Evolutionary conservation across 495 filamentous ascomycete genomes (phyloP), one percentile per base, ranked within the genome.

Genomic region (Lindgomyces ingoldianus): DNA sequence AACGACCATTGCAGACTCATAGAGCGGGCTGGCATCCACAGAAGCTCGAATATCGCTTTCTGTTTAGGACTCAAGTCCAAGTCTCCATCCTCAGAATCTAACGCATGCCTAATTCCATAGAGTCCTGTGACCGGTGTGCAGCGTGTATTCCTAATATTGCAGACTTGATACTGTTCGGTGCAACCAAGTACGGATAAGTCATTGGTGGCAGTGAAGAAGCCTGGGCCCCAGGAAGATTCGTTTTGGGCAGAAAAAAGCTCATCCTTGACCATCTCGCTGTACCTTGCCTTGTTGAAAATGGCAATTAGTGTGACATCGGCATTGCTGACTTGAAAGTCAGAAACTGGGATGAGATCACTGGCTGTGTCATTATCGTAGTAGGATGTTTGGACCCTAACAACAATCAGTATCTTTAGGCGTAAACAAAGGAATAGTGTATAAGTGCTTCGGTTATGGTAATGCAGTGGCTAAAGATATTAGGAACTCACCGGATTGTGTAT

Each of bases 101-200:
- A n/a, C 16, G 51, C 30, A 27, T 53, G 6, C 16, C 53, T 53
- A 21, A 68, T 26, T 11, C 53, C 65, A 26, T 63, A 64, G 4
- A 68, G 16, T 10, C 65, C 65, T 2, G 53, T 53, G 9, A 68
- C 33, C 12, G 29, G 26, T 4, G 65, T 63, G 54, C 65, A 68
- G 25, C n/a, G 14, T 11, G 25, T n/a, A 18, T 41, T 57, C 0
- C 26, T 30, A 21, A 12, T 25, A 51, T 60, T 61, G 51, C 66
- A 69, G 39, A 61, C 55, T 29, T 65, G 54, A 42, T 69, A 65
- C 29, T 69, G 66, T 36, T 69, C 62, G 18, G 47, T 61, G 27
- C 66, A 69, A 4, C 66, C 66, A 1, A 60, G 52, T n/a, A 69
- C 26, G 0, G 30, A 11, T 14, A 64, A 33, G 42, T 57, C 48